Conservation (phyloP, 371 early-diverging fungal genomes). For the Rhizomucor miehei region DNA sequence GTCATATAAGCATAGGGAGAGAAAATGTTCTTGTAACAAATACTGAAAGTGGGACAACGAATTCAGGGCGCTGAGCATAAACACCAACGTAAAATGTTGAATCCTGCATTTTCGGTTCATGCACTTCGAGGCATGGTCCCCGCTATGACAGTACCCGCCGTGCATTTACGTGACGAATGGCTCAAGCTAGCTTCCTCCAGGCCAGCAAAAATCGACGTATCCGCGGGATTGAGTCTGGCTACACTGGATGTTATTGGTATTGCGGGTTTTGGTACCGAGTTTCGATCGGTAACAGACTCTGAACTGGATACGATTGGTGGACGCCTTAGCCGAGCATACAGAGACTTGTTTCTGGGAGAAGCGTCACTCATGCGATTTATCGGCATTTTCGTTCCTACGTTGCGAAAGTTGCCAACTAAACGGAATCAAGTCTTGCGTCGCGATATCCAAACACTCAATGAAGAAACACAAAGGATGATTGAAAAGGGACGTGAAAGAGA, state of each 20-base stretch:
- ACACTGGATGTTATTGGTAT: conserved; percentile 48
- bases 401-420: conserved; percentile 32
- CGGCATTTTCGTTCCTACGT: conserved; percentile 31
- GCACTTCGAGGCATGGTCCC: conserved; percentile 50
- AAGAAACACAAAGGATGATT: conserved; percentile 43
- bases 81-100: conserved; percentile 66
- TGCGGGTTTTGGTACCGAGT: conserved; percentile 53
- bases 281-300: conserved; percentile 20
- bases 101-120: conserved; percentile 60
- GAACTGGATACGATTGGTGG: conserved; percentile 18
- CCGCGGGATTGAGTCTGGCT: conserved; percentile 33
- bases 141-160: conserved; percentile 32
- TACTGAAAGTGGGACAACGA: conserved; percentile 4
- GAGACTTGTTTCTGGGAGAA: conserved; percentile 34
- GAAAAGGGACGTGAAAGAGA: conserved; percentile 33
- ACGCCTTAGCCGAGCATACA: conserved; percentile 47
- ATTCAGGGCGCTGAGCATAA: conserved; percentile 50
- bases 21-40: no score
- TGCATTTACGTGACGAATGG: conserved; percentile 36
- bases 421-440: conserved; percentile 17
- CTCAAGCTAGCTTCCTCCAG: background rate
- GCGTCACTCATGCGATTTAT: conserved; percentile 25
- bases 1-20: no score
- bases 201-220: conserved; percentile 27
- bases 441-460: conserved; percentile 20